phyloP scores from a whole-genome alignment of 2,329 filamentous ascomycete species.

The Didymellaceae sp. region DNA sequence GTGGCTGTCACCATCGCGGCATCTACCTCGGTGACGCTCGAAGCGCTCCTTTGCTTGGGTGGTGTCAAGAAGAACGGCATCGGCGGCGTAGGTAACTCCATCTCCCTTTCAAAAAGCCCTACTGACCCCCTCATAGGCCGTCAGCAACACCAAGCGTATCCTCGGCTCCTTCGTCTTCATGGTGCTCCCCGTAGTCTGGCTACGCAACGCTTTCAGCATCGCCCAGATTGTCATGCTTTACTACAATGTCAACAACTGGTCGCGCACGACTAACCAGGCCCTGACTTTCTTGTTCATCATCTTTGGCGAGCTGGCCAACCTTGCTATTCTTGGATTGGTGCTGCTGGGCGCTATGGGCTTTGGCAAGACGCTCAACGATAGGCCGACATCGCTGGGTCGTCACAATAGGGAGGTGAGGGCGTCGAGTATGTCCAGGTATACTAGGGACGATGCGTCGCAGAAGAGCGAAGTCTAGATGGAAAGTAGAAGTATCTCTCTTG shows the following conservation, averaged over 20 bases:
- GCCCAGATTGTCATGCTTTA: slow-evolving; percentile 25
- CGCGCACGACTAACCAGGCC: slow-evolving; percentile 26
- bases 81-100: slow-evolving; percentile 15
- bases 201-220: slow-evolving; percentile 26
- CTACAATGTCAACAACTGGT: slow-evolving; percentile 19
- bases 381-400: slow-evolving; percentile 1
- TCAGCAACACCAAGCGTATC: slow-evolving; percentile 8
- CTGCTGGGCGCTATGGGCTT: slow-evolving; percentile 23
- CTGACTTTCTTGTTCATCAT: slow-evolving; percentile 31
- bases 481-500: too few relatives aligned
- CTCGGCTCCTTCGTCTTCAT: slow-evolving; percentile 23
- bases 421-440: slow-evolving; percentile 12
- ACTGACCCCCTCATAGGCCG: slow-evolving; percentile 1
- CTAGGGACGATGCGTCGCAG: slow-evolving; percentile 7
- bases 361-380: slow-evolving; percentile 16
- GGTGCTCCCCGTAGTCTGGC: slow-evolving; percentile 21
- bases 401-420: slow-evolving; percentile 13
- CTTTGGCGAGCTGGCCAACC: slow-evolving; percentile 23
- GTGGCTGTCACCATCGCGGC: slow-evolving; percentile 17
- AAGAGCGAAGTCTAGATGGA: slow-evolving; percentile 1
- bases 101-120: not conserved
- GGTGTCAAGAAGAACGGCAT: slow-evolving; percentile 24
- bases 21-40: slow-evolving; percentile 20
- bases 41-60: slow-evolving; percentile 21
- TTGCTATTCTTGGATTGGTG: slow-evolving; percentile 20